phyloP scores from a whole-genome alignment of 2,329 filamentous ascomycete genomes.

The Alternaria arbusti region DNA sequence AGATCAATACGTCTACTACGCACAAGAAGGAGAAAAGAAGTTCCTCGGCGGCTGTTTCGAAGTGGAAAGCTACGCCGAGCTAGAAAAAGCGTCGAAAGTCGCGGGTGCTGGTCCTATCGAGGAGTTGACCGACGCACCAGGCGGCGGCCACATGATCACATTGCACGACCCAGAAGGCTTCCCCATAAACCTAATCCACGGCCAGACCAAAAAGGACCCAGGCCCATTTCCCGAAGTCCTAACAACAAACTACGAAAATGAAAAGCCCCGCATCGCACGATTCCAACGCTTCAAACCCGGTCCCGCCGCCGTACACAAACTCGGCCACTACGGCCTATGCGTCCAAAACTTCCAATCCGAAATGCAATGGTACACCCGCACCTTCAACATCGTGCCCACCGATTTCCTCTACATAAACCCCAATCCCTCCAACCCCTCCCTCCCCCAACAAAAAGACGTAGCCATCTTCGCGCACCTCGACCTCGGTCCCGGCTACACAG shows the following conservation, averaged over 20 bases:
- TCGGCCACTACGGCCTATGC: conserved; percentile 57
- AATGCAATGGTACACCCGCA: conserved; percentile 53
- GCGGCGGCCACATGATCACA: conserved; percentile 59
- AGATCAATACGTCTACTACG: conserved; percentile 66
- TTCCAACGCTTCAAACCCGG: conserved; percentile 61
- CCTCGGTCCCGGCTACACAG: conserved; percentile 55
- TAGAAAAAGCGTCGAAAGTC: conserved; percentile 57
- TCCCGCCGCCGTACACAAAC: conserved; percentile 57
- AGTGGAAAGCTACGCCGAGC: conserved; percentile 63
- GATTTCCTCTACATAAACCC: conserved; percentile 52
- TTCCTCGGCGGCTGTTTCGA: conserved; percentile 66
- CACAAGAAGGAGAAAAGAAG: conserved; percentile 56
- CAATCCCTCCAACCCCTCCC: neutral
- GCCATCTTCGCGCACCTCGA: conserved; percentile 63
- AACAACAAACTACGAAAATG: conserved; percentile 50
- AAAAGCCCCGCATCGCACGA: conserved; percentile 56
- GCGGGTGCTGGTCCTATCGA: conserved; percentile 58
- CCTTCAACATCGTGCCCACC: conserved; percentile 56
- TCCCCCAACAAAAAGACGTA: conserved; percentile 43
- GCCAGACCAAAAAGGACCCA: conserved; percentile 56
- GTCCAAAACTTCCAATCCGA: conserved; percentile 47
- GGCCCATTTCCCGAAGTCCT: conserved; percentile 58
- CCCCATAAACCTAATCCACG: conserved; percentile 64
- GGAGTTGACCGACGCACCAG: conserved; percentile 59
- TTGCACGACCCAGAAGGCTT: conserved; percentile 59